Evolutionary conservation across 2,329 filamentous ascomycete species (phyloP).

Genomic region (Cladobotryum protrusum): DNA sequence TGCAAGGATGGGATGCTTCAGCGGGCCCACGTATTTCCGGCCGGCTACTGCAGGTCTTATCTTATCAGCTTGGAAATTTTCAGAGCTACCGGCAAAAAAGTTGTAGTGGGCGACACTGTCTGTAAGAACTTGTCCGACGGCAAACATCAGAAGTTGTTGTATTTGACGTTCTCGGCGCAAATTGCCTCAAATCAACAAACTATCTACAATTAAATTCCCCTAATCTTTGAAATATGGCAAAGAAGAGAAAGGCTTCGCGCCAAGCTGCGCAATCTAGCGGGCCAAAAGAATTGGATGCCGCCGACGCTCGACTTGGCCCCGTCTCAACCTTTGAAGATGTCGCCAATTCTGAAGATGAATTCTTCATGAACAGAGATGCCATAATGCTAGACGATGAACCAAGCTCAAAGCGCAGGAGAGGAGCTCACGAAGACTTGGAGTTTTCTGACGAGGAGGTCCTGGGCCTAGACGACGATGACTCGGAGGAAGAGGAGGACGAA

Average conservation of each 20-base stretch:
- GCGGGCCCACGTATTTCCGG: constrained; percentile 10
- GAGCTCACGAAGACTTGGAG: constrained; percentile 62
- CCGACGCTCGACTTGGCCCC: constrained; percentile 56
- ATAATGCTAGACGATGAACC: constrained; percentile 79
- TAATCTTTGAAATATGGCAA: constrained; percentile 42
- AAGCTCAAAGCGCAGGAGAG: constrained; percentile 68
- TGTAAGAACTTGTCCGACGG: no score
- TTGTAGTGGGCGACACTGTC: neutral
- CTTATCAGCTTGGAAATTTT: constrained; percentile 19
- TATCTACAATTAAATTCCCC: neutral
- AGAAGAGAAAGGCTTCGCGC: constrained; percentile 64
- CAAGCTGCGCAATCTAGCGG: constrained; percentile 39
- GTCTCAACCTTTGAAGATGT: constrained; percentile 71
- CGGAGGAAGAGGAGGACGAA: constrained; percentile 38
- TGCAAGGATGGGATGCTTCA: no score
- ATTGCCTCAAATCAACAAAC: neutral
- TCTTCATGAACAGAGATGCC: constrained; percentile 79
- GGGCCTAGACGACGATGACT: constrained; percentile 40
- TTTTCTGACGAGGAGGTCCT: constrained; percentile 57
- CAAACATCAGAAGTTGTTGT: no score
- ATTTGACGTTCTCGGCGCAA: neutral
- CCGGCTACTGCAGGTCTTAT: constrained; percentile 12
- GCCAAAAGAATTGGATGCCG: constrained; percentile 48
- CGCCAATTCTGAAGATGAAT: constrained; percentile 90
- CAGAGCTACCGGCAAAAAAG: constrained; percentile 7